Base-by-base conservation (phyloP, 768 basidiomycete genomes). In the Xerocomellus intermedius region DNA sequence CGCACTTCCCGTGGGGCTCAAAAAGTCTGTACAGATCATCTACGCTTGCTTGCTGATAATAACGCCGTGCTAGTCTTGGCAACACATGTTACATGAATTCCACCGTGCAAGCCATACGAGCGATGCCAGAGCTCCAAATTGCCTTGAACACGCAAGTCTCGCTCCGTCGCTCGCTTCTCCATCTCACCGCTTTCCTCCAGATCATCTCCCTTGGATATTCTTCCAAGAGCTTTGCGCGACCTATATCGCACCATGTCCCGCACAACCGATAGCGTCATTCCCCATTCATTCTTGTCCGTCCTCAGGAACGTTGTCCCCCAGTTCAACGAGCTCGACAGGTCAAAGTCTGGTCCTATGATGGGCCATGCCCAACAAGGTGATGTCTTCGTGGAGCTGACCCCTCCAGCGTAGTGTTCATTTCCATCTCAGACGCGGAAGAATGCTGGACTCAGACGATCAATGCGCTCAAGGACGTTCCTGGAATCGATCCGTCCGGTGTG, bases 21-120 rank as follows among this genome's bases (percentile, higher is more conserved):
- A 75, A 65, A 96, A 96, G 84, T 86, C 63, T 39, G 81, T 53
- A 8, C 30, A 14, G 17, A 14, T 42, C 19, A 2, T 16, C 28
- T 38, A 39, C 0, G 37, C 14, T 8, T 32, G 16, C 22, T 49
- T 26, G 28, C 22, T 9, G 33, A 26, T 43, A 10, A 38, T 47
- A 53, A 60, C 46, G 4, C 38, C 38, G 22, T 16, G 16, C 47
- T 17, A 84, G 82, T 65, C 75, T 95, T 36, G 94, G 96, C 35
- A 98, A 98, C 68, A 98, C 95, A 0, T 98, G 96, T 66, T 99
- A 99, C 74, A 93, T 98, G 88, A 98, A 96, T 68, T 85, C 97
- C 1, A 93, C 91, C 2, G 77, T 98, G 2, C 97, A 99, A 75
- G 87, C 90, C n/a, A 80, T 99, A 58, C 89, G 93, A 22, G 85